Evolutionary conservation across 2,329 filamentous ascomycete genomes (phyloP), one percentile per base, ranked within the genome.

Genomic region (Parastagonospora avenae): DNA sequence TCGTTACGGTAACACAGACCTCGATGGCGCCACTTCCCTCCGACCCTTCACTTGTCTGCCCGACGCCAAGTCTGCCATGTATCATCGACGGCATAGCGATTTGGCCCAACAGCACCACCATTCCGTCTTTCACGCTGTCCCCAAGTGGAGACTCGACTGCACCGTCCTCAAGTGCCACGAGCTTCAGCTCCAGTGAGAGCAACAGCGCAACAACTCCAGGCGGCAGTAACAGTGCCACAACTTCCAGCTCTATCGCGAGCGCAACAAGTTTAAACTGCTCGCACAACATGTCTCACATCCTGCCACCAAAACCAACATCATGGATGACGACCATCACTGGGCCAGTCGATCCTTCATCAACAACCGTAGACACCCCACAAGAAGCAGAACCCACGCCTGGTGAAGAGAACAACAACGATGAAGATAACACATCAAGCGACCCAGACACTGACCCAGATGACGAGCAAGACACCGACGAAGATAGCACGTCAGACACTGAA

Each of bases 71-170:
- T 7, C 39, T 35, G 14, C 16, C 31, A 19, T 51, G 48, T 42
- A 47, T 39, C 3, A 32, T 43, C 48, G 32, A 47, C 12, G 43
- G 48, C 14, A 51, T 47, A 12, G 19, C 43, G 2, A 37, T 51
- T 14, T 51, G 39, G 38, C 48, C 43, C 27, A 1, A 45, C 48
- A n/a, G 15, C 39, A 16, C 27, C 39, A 42, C 8, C 39, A 16
- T 12, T 1, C 38, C 9, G 9, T 14, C 7, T 8, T 24, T 19
- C 14, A 16, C 10, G 8, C 24, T 14, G 28, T 28, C 8, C 38
- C 38, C 19, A 24, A 24, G 19, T 24, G 19, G 19, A 24, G 19
- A 27, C 2, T 24, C 16, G 6, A 19, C 38, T 14, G 4, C 38
- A 27, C 1, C 6, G 8, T 29, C n/a, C 28, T 14, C 6, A 12